A percentile compares a stretch with the other conserved stretches of the same genome.
phyloP scores from a whole-genome alignment of 108 stramenopile species.

The Nannochloropsis salina region DNA sequence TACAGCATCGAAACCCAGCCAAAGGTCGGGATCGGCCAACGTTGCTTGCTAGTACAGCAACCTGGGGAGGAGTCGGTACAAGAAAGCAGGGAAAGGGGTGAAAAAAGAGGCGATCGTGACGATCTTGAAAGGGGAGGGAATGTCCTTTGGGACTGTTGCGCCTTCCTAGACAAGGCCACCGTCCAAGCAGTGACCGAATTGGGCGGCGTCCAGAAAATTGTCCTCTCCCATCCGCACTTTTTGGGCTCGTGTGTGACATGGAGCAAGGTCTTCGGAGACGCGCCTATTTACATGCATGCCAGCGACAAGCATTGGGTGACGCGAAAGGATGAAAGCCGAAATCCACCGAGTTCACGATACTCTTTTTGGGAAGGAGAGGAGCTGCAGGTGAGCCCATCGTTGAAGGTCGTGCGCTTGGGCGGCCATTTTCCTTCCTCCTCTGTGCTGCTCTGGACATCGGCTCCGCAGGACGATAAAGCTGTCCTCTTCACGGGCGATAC shows the following conservation, averaged over 20 bases:
- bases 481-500: slow-evolving; percentile 7
- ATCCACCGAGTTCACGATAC: background rate
- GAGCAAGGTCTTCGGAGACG: background rate
- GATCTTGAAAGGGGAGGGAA: background rate
- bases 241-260: slow-evolving; percentile 12
- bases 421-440: slow-evolving; percentile 7
- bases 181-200: background rate
- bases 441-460: background rate
- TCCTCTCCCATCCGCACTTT: background rate
- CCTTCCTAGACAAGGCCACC: background rate
- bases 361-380: background rate
- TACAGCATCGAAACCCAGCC: background rate
- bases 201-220: background rate
- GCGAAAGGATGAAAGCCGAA: background rate
- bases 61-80: background rate
- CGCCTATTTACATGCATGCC: background rate
- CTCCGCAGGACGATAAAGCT: background rate
- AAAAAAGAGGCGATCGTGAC: background rate
- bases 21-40: background rate
- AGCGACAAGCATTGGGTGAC: background rate
- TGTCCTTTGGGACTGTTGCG: background rate
- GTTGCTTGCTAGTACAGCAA: background rate
- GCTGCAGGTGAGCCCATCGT: background rate
- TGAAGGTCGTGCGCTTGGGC: background rate
- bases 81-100: background rate